A percentile compares a stretch with the other conserved stretches of the same genome.
Evolutionary conservation across 2,329 filamentous ascomycete genomes (phyloP).

Genomic region (Nothophoma quercina): DNA sequence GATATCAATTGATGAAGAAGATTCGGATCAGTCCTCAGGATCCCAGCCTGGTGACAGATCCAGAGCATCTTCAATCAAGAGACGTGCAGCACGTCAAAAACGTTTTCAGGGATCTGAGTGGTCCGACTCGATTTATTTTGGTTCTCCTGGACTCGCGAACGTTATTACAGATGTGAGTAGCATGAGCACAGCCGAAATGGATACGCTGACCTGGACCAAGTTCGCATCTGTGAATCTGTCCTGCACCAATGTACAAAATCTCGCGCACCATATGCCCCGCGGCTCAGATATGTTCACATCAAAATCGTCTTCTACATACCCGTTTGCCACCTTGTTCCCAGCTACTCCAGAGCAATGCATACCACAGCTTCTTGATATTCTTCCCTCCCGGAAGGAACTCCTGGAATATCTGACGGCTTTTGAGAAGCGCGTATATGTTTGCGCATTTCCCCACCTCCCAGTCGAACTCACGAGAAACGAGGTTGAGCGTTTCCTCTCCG

Average conservation of each 20-base stretch:
- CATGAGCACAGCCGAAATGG: background rate
- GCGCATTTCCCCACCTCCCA: constrained; percentile 56
- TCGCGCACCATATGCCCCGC: constrained; percentile 54
- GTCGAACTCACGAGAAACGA: constrained; percentile 54
- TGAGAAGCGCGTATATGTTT: constrained; percentile 52
- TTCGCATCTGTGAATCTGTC: constrained; percentile 54
- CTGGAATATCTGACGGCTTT: constrained; percentile 53
- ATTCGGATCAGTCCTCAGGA: constrained; percentile 36
- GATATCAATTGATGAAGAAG: constrained; percentile 49
- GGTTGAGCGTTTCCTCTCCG: constrained; percentile 55
- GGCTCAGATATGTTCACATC: constrained; percentile 53
- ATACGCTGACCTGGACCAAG: constrained; percentile 38
- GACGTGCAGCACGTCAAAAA: constrained; percentile 38
- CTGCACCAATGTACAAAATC: constrained; percentile 42
- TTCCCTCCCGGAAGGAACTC: constrained; percentile 52
- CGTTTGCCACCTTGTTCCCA: constrained; percentile 56
- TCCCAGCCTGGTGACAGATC: constrained; percentile 30
- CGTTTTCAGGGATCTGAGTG: constrained; percentile 52
- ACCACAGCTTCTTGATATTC: constrained; percentile 46
- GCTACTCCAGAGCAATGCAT: constrained; percentile 45
- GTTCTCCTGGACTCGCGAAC: constrained; percentile 57
- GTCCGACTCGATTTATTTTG: constrained; percentile 59
- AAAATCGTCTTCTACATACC: constrained; percentile 48
- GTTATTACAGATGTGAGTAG: constrained; percentile 55
- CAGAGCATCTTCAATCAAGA: constrained; percentile 31